phyloP scores from a whole-genome alignment of 2,329 filamentous ascomycete genomes.

The Calycina marina region DNA sequence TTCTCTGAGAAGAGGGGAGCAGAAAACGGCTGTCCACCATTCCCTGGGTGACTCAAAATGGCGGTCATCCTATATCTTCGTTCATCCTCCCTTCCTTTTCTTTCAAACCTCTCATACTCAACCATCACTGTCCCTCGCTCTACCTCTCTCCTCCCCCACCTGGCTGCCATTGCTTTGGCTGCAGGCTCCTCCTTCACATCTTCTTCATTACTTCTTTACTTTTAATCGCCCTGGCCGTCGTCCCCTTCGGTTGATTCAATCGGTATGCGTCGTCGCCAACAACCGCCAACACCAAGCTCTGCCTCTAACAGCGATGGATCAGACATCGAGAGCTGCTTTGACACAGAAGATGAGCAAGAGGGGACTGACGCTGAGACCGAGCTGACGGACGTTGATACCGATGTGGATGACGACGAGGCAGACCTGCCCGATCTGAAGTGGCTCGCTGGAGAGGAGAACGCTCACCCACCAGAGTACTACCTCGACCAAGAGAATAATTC shows the following conservation, averaged over 20 bases:
- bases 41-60: constrained; percentile 5
- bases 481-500: constrained; percentile 4
- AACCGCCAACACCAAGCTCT: constrained; percentile 2
- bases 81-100: constrained; percentile 6
- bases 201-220: constrained; percentile 5
- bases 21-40: constrained; percentile 8
- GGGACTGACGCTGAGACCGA: constrained; percentile 7
- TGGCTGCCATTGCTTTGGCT: constrained; percentile 6
- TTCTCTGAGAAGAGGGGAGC: constrained; percentile 5
- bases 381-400: constrained; percentile 20
- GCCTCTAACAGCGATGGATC: constrained; percentile 8
- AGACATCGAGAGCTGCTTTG: constrained; percentile 15
- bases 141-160: constrained; percentile 3
- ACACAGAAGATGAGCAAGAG: constrained; percentile 9
- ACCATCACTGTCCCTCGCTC: constrained; percentile 3
- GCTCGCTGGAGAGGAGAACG: constrained; percentile 12
- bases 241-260: constrained; percentile 1
- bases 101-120: constrained; percentile 7
- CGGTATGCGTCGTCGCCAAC: constrained; percentile 7
- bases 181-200: constrained; percentile 4
- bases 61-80: constrained; percentile 5
- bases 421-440: background rate
- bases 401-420: constrained; percentile 3
- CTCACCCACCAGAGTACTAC: constrained; percentile 6
- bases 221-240: constrained; percentile 1